Evolutionary conservation across 176 grass and related monocot species (phyloP).

Genomic region (Thalia dealbata): DNA sequence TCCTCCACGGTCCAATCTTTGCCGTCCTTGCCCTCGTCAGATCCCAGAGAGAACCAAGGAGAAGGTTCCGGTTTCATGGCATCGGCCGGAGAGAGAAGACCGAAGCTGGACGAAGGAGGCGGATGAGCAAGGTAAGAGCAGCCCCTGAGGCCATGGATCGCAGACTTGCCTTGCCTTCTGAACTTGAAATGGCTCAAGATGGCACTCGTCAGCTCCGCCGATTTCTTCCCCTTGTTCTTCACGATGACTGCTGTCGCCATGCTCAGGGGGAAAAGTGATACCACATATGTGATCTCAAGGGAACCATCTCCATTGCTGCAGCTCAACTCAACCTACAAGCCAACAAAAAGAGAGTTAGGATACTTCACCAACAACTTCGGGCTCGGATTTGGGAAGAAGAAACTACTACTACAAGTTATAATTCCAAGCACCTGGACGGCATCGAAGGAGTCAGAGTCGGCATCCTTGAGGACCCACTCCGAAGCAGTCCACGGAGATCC

Average conservation of each 20-base stretch:
- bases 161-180: conserved; percentile 41
- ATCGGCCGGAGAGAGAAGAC: conserved; percentile 46
- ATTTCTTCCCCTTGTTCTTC: conserved; percentile 50
- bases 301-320: conserved; percentile 48
- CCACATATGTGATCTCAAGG: conserved; percentile 70
- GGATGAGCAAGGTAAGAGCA: conserved; percentile 61
- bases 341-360: not conserved
- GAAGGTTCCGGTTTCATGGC: conserved; percentile 71
- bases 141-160: conserved; percentile 58
- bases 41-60: conserved; percentile 33
- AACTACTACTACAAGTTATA: not conserved
- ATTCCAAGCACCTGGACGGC: conserved; percentile 52
- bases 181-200: conserved; percentile 83
- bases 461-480: conserved; percentile 57
- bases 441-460: conserved; percentile 74
- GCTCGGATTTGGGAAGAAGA: not conserved
- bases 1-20: conserved; percentile 61
- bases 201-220: conserved; percentile 68
- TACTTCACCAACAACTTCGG: not conserved
- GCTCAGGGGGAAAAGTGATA: conserved; percentile 73
- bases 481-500: conserved; percentile 34
- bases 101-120: conserved; percentile 44
- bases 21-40: conserved; percentile 24
- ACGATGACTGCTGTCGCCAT: conserved; percentile 83
- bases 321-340: conserved; percentile 57